These are phyloP conservation scores for Pseudophaeomoniella oleicola DNA, from an alignment of 2,329 filamentous ascomycete species.

Conservation along the genomic window DNA sequence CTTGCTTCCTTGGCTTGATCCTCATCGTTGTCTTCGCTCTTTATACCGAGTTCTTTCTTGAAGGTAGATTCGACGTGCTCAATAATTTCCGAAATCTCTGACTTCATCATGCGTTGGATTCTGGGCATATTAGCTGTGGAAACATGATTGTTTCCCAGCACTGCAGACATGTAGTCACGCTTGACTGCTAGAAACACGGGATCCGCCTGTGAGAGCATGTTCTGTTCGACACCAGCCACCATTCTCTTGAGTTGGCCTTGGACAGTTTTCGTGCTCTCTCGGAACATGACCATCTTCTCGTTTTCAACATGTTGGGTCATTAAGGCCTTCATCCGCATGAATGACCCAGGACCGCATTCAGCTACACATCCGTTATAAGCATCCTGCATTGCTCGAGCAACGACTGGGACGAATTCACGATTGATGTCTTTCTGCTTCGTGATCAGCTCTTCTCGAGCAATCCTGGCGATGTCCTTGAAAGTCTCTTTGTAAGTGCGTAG, in stretches of 20 bases:
- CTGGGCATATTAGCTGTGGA: slow-evolving; percentile 14
- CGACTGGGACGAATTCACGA: slow-evolving; percentile 36
- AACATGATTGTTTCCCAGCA: slow-evolving; percentile 12
- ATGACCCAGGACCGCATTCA: slow-evolving; percentile 33
- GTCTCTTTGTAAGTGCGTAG: slow-evolving; percentile 25
- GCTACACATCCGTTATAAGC: slow-evolving; percentile 31
- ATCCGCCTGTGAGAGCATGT: slow-evolving; percentile 14
- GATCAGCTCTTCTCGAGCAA: slow-evolving; percentile 23
- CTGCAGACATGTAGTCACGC: slow-evolving; percentile 17
- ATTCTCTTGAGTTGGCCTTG: slow-evolving; percentile 24
- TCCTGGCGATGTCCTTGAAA: slow-evolving; percentile 21
- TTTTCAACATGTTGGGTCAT: slow-evolving; percentile 32
- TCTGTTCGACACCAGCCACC: slow-evolving; percentile 16
- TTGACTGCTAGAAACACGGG: slow-evolving; percentile 16
- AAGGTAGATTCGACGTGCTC: slow-evolving; percentile 6
- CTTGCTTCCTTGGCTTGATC: neutral
- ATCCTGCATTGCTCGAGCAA: slow-evolving; percentile 28
- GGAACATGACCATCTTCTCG: slow-evolving; percentile 34
- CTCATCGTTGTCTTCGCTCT: neutral
- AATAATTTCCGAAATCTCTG: slow-evolving; percentile 10
- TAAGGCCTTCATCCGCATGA: slow-evolving; percentile 35
- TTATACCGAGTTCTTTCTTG: slow-evolving; percentile 2
- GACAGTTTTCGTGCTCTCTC: slow-evolving; percentile 26
- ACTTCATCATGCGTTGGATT: slow-evolving; percentile 13
- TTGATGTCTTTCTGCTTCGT: slow-evolving; percentile 36